phyloP scores from a whole-genome alignment of 2,329 filamentous ascomycete genomes.

The Venturia effusa region DNA sequence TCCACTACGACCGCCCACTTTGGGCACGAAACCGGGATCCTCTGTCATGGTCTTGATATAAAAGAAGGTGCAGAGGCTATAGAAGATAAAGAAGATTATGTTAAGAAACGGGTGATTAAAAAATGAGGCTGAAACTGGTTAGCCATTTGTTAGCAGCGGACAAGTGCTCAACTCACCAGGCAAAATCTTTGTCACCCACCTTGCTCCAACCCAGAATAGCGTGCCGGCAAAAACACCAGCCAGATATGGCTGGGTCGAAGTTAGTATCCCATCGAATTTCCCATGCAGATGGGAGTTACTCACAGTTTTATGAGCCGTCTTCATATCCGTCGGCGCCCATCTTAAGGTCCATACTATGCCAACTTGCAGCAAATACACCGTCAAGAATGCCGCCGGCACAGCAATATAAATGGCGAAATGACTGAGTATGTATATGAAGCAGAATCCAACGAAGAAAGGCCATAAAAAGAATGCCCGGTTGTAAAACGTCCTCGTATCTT shows the following conservation, averaged over 20 bases:
- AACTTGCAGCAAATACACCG: slow-evolving; percentile 65
- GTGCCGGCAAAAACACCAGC: slow-evolving; percentile 87
- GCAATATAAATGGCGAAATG: slow-evolving; percentile 64
- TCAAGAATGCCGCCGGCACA: slow-evolving; percentile 57
- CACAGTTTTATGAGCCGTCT: slow-evolving; percentile 73
- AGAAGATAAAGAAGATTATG: slow-evolving; percentile 56
- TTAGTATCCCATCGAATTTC: slow-evolving; percentile 22
- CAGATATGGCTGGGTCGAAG: slow-evolving; percentile 56
- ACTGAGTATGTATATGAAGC: slow-evolving; percentile 60
- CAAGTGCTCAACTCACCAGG: slow-evolving; percentile 43
- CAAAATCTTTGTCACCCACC: slow-evolving; percentile 65
- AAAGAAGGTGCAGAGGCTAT: slow-evolving; percentile 66
- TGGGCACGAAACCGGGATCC: slow-evolving; percentile 89
- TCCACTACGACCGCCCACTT: slow-evolving; percentile 76
- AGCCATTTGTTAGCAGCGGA: neutral
- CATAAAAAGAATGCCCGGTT: slow-evolving; percentile 82
- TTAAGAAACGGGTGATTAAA: slow-evolving; percentile 63
- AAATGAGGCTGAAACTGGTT: slow-evolving; percentile 44
- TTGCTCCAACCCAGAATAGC: slow-evolving; percentile 66
- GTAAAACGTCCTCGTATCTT: slow-evolving; percentile 68
- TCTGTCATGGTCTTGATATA: slow-evolving; percentile 76
- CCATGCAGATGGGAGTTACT: slow-evolving; percentile 37
- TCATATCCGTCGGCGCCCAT: slow-evolving; percentile 80
- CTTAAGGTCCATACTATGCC: slow-evolving; percentile 65
- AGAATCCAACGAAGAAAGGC: slow-evolving; percentile 68